Conservation (phyloP, 257 asterid genomes). For the Jaltomata sinuosa region DNA sequence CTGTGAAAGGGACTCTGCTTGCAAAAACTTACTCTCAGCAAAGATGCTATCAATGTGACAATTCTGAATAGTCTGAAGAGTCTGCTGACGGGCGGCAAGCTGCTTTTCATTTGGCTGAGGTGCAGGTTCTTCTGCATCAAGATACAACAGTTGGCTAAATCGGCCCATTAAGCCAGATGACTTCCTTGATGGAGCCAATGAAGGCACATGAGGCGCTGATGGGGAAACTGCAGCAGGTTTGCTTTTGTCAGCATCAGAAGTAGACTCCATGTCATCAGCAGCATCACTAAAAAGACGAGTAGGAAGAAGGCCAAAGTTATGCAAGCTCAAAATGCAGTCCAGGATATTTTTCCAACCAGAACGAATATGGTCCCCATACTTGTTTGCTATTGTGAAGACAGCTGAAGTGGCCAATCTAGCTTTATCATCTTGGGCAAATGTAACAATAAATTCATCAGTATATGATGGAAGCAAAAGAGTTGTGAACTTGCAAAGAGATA, state of each 20-base stretch:
- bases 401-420: slow-evolving; percentile 80
- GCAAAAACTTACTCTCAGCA: slow-evolving; percentile 86
- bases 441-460: slow-evolving; percentile 48
- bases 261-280: slow-evolving; percentile 53
- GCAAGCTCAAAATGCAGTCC: slow-evolving; percentile 86
- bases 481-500: slow-evolving; percentile 80
- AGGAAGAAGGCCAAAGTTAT: slow-evolving; percentile 80
- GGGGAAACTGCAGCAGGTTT: slow-evolving; percentile 31
- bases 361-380: slow-evolving; percentile 74
- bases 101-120: slow-evolving; percentile 79
- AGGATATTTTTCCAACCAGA: slow-evolving; percentile 87
- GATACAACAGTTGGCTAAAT: slow-evolving; percentile 68
- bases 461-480: slow-evolving; percentile 57
- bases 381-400: slow-evolving; percentile 71
- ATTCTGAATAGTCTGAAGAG: slow-evolving; percentile 64
- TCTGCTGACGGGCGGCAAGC: slow-evolving; percentile 64
- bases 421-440: slow-evolving; percentile 69
- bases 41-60: slow-evolving; percentile 80
- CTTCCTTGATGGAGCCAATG: slow-evolving; percentile 48
- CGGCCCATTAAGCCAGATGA: slow-evolving; percentile 83
- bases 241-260: slow-evolving; percentile 34
- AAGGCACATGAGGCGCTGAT: slow-evolving; percentile 26
- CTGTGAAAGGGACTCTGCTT: slow-evolving; percentile 71
- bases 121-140: slow-evolving; percentile 74
- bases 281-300: slow-evolving; percentile 80